A percentile compares a stretch with the other conserved stretches of the same genome.
These are phyloP conservation scores for Taiwanofungus camphoratus DNA, from an alignment of 1,284 basidiomycete genomes.

Conservation along the genomic window DNA sequence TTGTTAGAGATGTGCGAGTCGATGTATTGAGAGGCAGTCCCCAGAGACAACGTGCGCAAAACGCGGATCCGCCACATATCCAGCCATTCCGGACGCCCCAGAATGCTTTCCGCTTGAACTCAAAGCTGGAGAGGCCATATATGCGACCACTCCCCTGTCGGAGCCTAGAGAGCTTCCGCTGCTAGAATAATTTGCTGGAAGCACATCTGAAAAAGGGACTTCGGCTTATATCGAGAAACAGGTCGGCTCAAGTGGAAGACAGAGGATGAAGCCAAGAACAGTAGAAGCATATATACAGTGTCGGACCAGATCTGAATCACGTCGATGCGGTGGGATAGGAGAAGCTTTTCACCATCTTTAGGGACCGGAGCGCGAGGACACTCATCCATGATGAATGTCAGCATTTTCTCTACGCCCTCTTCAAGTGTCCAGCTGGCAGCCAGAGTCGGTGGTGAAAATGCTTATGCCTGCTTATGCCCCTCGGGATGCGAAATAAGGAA, in stretches of 20 bases:
- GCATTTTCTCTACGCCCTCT: slow-evolving; percentile 17
- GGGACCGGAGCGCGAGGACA: slow-evolving; percentile 16
- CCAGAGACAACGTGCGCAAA: slow-evolving; percentile 9
- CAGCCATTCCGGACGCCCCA: slow-evolving; percentile 27
- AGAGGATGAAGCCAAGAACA: slow-evolving; percentile 19
- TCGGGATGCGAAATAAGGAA: slow-evolving; percentile 9
- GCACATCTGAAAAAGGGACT: slow-evolving; percentile 9
- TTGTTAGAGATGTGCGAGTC: background rate
- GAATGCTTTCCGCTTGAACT: slow-evolving; percentile 17
- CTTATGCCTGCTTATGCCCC: background rate
- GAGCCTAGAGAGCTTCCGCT: slow-evolving; percentile 13
- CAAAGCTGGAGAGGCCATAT: slow-evolving; percentile 15
- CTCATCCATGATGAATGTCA: slow-evolving; percentile 15
- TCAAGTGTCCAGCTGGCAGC: slow-evolving; percentile 6
- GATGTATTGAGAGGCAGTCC: background rate
- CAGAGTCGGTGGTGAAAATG: slow-evolving; percentile 5
- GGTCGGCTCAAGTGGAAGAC: slow-evolving; percentile 9
- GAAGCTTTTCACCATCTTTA: background rate
- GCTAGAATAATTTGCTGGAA: slow-evolving; percentile 20
- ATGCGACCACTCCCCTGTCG: slow-evolving; percentile 20
- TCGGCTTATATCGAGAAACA: background rate
- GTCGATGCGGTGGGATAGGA: slow-evolving; percentile 22
- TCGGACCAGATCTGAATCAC: slow-evolving; percentile 22
- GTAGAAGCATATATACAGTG: slow-evolving; percentile 22
- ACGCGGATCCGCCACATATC: slow-evolving; percentile 23